Percentiles rank a stretch among this genome's conserved stretches.
phyloP scores from a whole-genome alignment of 768 basidiomycete species.

The Trametes punicea region DNA sequence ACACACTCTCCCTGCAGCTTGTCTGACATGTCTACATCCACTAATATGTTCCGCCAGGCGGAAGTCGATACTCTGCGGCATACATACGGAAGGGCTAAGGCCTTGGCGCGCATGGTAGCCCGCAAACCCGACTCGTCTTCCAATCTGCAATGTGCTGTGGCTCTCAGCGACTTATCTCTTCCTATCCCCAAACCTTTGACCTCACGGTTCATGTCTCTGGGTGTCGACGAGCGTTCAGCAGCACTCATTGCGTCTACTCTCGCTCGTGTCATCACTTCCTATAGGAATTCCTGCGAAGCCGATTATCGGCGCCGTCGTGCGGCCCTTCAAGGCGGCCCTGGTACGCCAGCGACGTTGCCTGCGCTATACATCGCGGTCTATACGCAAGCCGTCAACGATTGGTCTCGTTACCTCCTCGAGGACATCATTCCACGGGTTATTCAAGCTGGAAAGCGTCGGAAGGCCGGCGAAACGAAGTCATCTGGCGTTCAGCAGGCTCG shows the following conservation, averaged over 20 bases:
- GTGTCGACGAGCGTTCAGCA: neutral
- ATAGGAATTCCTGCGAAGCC: neutral
- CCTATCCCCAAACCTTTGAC: slow-evolving; percentile 10
- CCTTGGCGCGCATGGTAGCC: no score
- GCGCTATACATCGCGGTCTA: neutral
- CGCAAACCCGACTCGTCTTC: no score
- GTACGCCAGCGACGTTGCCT: neutral
- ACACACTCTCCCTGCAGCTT: no score
- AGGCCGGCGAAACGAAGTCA: no score
- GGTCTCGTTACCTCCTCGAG: neutral
- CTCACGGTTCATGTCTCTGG: neutral
- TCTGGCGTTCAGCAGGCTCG: neutral
- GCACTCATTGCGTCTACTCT: neutral
- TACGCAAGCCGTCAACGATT: neutral
- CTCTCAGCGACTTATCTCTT: neutral
- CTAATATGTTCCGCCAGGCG: no score
- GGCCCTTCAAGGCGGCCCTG: neutral
- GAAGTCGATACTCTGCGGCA: no score
- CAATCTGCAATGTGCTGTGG: neutral
- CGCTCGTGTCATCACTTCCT: neutral
- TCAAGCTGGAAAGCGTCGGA: neutral
- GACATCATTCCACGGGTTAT: neutral
- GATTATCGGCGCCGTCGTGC: neutral
- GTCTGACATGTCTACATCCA: no score
- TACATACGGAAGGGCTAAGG: no score